Percentiles rank a stretch among this genome's conserved stretches.
phyloP scores from a whole-genome alignment of 352 stramenopile species.

The Globisporangium solare region DNA sequence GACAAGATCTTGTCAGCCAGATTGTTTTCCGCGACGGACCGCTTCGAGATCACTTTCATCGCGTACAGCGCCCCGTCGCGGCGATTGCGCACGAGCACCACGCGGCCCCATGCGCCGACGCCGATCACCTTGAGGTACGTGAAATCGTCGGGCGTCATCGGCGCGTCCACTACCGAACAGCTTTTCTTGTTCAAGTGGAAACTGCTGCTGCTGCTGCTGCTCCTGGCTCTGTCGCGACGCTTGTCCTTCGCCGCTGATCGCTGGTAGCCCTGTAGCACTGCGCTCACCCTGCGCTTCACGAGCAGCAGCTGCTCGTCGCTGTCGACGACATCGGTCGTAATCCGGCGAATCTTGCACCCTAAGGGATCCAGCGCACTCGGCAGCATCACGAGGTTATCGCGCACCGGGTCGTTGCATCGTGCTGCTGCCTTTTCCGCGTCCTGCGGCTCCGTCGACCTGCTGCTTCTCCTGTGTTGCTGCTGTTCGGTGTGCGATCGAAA shows the following conservation, averaged over 20 bases:
- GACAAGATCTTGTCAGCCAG: conserved; percentile 58
- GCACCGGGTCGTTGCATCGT: conserved; percentile 9
- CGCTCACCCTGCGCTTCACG: conserved; percentile 43
- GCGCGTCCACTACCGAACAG: not conserved
- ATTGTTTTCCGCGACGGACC: conserved; percentile 41
- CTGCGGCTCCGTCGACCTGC: conserved; percentile 26
- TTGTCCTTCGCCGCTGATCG: not conserved
- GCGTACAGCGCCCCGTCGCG: conserved; percentile 56
- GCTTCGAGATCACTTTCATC: conserved; percentile 78
- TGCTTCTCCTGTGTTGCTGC: conserved; percentile 10
- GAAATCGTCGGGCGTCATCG: conserved; percentile 63
- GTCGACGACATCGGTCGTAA: conserved; percentile 46
- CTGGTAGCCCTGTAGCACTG: conserved; percentile 36
- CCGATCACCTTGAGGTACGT: conserved; percentile 87
- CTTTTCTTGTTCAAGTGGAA: not conserved
- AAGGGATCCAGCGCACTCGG: conserved; percentile 48
- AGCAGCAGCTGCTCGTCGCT: conserved; percentile 48
- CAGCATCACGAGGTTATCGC: conserved; percentile 44
- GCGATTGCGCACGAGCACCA: conserved; percentile 68
- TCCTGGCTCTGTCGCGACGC: not conserved
- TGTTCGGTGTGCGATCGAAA: conserved; percentile 2
- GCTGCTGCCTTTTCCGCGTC: conserved; percentile 13
- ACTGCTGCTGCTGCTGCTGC: not conserved
- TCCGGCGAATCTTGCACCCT: conserved; percentile 43
- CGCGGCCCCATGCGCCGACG: conserved; percentile 81